These are phyloP conservation scores for Neurospora cerealis DNA, from an alignment of 495 filamentous ascomycete species.

Conservation along the genomic window DNA sequence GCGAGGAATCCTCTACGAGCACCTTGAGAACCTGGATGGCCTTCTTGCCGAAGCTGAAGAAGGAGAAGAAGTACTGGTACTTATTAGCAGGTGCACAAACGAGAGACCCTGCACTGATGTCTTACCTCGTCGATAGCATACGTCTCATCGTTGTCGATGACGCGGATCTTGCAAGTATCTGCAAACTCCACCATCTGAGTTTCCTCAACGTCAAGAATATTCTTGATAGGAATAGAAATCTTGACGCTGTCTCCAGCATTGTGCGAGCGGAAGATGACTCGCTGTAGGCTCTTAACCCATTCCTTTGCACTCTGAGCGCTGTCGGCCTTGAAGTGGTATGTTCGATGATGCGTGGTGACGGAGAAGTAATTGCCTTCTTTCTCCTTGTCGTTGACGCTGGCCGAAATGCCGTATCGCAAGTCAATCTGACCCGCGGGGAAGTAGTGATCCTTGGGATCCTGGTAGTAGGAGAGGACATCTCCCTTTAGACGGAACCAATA, in stretches of 20 bases:
- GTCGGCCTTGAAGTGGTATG: constrained; percentile 83
- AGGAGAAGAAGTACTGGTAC: constrained; percentile 87
- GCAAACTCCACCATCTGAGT: constrained; percentile 85
- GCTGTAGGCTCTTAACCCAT: constrained; percentile 91
- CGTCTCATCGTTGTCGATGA: constrained; percentile 85
- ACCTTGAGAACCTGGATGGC: constrained; percentile 70
- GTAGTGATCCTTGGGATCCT: constrained; percentile 73
- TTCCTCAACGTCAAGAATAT: constrained; percentile 87
- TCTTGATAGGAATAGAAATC: constrained; percentile 79
- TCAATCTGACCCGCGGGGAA: constrained; percentile 91
- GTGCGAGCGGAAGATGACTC: constrained; percentile 89
- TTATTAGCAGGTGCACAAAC: constrained; percentile 16
- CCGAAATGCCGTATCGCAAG: constrained; percentile 83
- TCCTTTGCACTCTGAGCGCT: constrained; percentile 84
- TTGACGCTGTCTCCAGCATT: constrained; percentile 98
- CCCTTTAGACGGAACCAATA: constrained; percentile 97
- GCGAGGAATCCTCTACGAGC: constrained; percentile 57
- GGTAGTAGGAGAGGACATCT: constrained; percentile 90
- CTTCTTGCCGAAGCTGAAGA: constrained; percentile 80
- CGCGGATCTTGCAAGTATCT: constrained; percentile 86
- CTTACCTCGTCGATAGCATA: constrained; percentile 90
- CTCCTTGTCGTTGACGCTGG: constrained; percentile 59
- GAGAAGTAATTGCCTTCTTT: constrained; percentile 69
- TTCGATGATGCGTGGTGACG: constrained; percentile 72
- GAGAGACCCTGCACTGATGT: background rate